Evolutionary conservation across 1,284 basidiomycete species (phyloP).

Genomic region (Wallemia mellicola): DNA sequence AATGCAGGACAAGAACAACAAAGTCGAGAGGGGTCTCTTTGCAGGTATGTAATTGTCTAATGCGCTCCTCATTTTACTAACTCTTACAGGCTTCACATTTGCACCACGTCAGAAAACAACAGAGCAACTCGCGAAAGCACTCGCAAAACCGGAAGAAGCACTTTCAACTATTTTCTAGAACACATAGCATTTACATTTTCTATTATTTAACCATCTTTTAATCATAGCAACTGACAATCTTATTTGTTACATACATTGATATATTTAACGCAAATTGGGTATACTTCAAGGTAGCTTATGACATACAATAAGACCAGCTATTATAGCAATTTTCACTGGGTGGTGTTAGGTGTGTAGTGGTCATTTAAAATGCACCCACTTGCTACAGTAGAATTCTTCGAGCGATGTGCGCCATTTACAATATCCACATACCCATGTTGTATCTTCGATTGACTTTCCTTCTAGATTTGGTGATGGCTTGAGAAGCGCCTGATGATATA

Average conservation of each 20-base stretch:
- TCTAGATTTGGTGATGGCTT: background rate
- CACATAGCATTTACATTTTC: background rate
- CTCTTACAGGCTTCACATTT: background rate
- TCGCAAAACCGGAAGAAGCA: conserved; percentile 16
- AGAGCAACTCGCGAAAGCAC: conserved; percentile 6
- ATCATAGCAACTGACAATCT: background rate
- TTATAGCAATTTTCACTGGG: background rate
- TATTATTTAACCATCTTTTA: background rate
- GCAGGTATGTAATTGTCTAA: conserved; percentile 94
- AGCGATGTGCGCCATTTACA: background rate
- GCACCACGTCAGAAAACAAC: conserved; percentile 3
- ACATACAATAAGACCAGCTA: background rate
- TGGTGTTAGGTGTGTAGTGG: background rate
- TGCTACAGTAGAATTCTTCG: background rate
- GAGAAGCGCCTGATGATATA: background rate
- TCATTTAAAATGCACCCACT: background rate
- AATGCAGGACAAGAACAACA: conserved; percentile 58
- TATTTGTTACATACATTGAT: background rate
- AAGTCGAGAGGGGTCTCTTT: conserved; percentile 50
- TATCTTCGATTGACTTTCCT: background rate
- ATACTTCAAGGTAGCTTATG: background rate
- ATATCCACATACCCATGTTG: background rate
- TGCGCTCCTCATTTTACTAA: too few species aligned
- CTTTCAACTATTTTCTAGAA: conserved; percentile 17
- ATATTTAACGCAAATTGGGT: background rate